phyloP scores from a whole-genome alignment of 805 yeast species.

The Saccharomycodes ludwigii region DNA sequence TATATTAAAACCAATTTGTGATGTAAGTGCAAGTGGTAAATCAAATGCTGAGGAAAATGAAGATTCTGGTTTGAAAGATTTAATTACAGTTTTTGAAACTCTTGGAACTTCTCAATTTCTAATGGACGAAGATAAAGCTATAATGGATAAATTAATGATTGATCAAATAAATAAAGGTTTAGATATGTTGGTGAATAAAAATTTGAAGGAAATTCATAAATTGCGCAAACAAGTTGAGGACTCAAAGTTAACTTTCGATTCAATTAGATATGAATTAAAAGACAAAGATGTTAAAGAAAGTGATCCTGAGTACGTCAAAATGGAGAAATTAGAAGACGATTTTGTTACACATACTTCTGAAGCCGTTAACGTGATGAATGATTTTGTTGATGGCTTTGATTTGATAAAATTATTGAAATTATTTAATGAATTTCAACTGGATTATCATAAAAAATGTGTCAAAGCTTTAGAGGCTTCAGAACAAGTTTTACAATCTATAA shows the following conservation, averaged over 20 bases:
- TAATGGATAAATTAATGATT: conserved; percentile 54
- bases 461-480: conserved; percentile 34
- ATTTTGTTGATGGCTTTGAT: conserved; percentile 54
- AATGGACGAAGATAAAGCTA: conserved; percentile 56
- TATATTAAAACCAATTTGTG: too few species aligned
- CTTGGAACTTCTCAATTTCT: conserved; percentile 42
- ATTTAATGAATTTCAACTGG: conserved; percentile 59
- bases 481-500: conserved; percentile 31
- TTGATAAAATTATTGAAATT: conserved; percentile 49
- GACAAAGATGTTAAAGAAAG: conserved; percentile 22
- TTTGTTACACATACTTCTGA: conserved; percentile 65
- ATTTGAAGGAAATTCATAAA: conserved; percentile 47
- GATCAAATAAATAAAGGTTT: conserved; percentile 47
- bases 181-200: conserved; percentile 38
- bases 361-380: conserved; percentile 73
- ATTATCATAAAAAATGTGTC: conserved; percentile 44
- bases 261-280: conserved; percentile 47
- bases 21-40: conserved; percentile 13
- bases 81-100: conserved; percentile 30
- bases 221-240: conserved; percentile 58
- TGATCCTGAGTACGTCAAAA: conserved; percentile 24
- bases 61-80: conserved; percentile 39
- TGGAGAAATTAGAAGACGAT: conserved; percentile 62
- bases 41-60: conserved; percentile 26
- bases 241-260: conserved; percentile 59